These are phyloP conservation scores for Flagelloscypha sp. DNA, from an alignment of 768 basidiomycete genomes.

Conservation along the genomic window DNA sequence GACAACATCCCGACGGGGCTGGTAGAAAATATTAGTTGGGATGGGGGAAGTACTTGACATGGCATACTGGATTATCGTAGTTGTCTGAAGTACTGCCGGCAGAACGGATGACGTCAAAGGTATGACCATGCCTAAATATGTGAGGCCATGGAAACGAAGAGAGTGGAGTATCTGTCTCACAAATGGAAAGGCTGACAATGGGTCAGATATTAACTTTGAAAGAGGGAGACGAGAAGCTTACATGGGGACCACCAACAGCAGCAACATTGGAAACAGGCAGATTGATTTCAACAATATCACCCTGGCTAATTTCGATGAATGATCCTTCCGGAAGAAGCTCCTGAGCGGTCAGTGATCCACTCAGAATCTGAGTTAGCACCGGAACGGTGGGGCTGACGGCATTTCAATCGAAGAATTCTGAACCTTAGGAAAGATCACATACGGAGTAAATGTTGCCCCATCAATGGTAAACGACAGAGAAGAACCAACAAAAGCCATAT, in stretches of 20 bases:
- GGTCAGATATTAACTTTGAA: neutral
- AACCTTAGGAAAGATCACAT: too few relatives aligned
- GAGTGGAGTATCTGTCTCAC: slow-evolving; percentile 21
- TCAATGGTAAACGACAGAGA: slow-evolving; percentile 21
- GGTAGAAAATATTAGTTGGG: neutral
- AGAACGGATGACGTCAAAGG: slow-evolving; percentile 36
- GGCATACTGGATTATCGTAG: slow-evolving; percentile 42
- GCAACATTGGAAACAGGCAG: slow-evolving; percentile 27
- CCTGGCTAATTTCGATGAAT: slow-evolving; percentile 37
- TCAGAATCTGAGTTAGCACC: slow-evolving; percentile 51
- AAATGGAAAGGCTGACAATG: slow-evolving; percentile 31
- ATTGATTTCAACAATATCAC: slow-evolving; percentile 37
- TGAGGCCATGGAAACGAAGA: neutral
- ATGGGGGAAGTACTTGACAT: slow-evolving; percentile 28
- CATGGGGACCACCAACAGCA: slow-evolving; percentile 28
- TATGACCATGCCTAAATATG: slow-evolving; percentile 22
- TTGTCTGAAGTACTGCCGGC: slow-evolving; percentile 31
- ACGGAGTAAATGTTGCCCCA: slow-evolving; percentile 20
- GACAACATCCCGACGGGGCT: slow-evolving; percentile 40
- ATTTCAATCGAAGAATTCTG: too few relatives aligned
- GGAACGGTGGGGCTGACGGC: slow-evolving; percentile 40
- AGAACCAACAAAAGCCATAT: slow-evolving; percentile 10
- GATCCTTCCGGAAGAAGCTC: slow-evolving; percentile 42
- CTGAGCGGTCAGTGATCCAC: slow-evolving; percentile 37
- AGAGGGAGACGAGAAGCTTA: slow-evolving; percentile 1